Base-by-base conservation (phyloP, 257 asterid species). In the Solanum stenotomum region DNA sequence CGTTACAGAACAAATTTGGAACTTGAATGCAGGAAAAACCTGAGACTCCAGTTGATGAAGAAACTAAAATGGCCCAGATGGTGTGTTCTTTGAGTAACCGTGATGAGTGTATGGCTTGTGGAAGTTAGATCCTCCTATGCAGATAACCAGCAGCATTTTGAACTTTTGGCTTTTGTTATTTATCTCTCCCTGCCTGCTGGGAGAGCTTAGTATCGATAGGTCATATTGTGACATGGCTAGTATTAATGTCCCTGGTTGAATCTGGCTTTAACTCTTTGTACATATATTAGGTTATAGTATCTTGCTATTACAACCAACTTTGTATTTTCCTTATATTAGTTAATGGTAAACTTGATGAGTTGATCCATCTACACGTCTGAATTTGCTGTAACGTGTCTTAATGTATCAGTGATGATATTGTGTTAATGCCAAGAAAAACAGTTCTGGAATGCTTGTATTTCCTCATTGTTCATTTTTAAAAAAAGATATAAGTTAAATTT, bases 51-150 rank as follows among this genome's bases (percentile, higher is more conserved):
- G 92, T 63, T 5, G 97, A 91, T 0, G 96, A 94, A 29, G 96
- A 92, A n/a, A 88, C 86, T 42, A 93, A 94, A 92, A 94, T 95
- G 92, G 95, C 98, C 11, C 93, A 95, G 87, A 90, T 96, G 94
- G 97, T 92, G 22, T 96, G 99, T 88, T 94, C 99, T 25, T 90
- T 96, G 77, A 90, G 91, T 8, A 96, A 96, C 91, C 94, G 98
- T 1, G 99, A 96, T 0, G 99, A 96, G 10, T 96, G 99, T 92
- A 35, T 95, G 88, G 94, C 98, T 23, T 96, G 99, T 91, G 99
- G 99, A 88, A 96, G 99, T 87, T 96, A 90, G 77, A 65, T 86
- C 33, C 35, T 10, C 23, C 33, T n/a, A 37, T 2, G 31, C 67
- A 44, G 34, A 77, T 77, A n/a, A 77, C 61, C 86, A 29, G 20